Conservation (phyloP, 2,329 filamentous ascomycete genomes). For the Diaporthe sp. region DNA sequence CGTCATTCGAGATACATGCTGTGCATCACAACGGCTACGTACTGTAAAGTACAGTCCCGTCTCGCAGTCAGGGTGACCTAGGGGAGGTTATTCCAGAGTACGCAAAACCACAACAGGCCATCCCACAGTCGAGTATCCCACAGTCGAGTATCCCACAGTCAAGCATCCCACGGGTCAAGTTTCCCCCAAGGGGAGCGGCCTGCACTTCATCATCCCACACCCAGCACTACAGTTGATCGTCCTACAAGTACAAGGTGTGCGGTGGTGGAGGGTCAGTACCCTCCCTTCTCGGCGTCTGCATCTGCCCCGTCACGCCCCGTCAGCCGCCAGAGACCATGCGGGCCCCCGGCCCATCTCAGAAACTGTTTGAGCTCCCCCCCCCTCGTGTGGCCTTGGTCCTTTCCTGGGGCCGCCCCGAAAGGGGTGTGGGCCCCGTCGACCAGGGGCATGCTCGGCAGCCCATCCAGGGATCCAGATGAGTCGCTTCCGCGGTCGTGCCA, state of each 20-base stretch:
- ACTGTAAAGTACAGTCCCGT: not conserved
- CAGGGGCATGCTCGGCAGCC: slow-evolving; percentile 14
- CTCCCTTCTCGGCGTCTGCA: slow-evolving; percentile 14
- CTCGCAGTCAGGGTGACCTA: not conserved
- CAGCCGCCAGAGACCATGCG: slow-evolving; percentile 14
- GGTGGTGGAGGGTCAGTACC: not conserved
- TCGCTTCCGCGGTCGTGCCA: slow-evolving; percentile 30
- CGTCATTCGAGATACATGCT: not conserved
- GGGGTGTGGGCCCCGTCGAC: slow-evolving; percentile 29
- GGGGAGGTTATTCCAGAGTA: not conserved
- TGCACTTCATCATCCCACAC: not conserved
- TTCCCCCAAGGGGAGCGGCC: not conserved
- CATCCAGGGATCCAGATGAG: slow-evolving; percentile 31
- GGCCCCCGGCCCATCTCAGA: slow-evolving; percentile 7
- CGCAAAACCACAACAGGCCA: not conserved
- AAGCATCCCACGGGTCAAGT: not conserved
- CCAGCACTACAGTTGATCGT: too few relatives aligned
- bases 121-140: not conserved
- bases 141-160: not conserved
- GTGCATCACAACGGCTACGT: not conserved
- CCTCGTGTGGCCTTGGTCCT: slow-evolving; percentile 14
- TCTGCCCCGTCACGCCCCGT: slow-evolving; percentile 9
- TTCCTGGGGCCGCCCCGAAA: slow-evolving; percentile 22
- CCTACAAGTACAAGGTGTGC: not conserved
- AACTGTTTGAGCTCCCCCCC: slow-evolving; percentile 13